Evolutionary conservation across 208 protist species (phyloP), one percentile per base, ranked within the genome.

Genomic region (Leishmania tarentolae): DNA sequence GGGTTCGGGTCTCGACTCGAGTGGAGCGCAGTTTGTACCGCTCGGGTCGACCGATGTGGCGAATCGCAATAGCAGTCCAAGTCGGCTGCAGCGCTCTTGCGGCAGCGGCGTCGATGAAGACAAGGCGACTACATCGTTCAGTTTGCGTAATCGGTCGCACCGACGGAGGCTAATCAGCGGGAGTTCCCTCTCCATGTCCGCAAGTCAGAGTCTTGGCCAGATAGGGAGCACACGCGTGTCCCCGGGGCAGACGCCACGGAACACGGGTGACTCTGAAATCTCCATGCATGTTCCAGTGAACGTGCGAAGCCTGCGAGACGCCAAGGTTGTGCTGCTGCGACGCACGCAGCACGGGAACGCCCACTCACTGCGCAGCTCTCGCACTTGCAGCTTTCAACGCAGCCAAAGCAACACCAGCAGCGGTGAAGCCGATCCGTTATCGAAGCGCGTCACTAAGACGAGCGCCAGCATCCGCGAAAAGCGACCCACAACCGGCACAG

Each of bases 321-420:
- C 84, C 53, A 83, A 83, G 76, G 80, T 77, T 31, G 84, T 50
- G 42, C 80, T 87, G 59, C 79, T 82, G 37, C 78, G 79, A 5
- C 70, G 75, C 37, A 72, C 80, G 21, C 84, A 83, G 47, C 79
- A 75, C 37, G 53, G 35, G 28, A 79, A 37, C 46, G 78, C 0
- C 75, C n/a, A 53, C 17, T 78, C 78, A 19, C 46, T 75, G 65
- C 82, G 82, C 56, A 57, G 42, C 13, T 86, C 82, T 9, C 82
- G 68, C 9, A 37, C 24, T 13, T 78, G 82, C 35, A 86, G 82
- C 68, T 80, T 86, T 47, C 73, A 13, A 24, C 82, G 78, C 31
- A 71, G 53, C 13, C 78, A 63, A 24, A 86, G 82, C 78, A 86
- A 79, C 73, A 0, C 44, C 31, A 79, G 63, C 76, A 59, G 65